These are phyloP conservation scores for Leptomonas pyrrhocoris DNA, from an alignment of 208 protist species.

Conservation along the genomic window DNA sequence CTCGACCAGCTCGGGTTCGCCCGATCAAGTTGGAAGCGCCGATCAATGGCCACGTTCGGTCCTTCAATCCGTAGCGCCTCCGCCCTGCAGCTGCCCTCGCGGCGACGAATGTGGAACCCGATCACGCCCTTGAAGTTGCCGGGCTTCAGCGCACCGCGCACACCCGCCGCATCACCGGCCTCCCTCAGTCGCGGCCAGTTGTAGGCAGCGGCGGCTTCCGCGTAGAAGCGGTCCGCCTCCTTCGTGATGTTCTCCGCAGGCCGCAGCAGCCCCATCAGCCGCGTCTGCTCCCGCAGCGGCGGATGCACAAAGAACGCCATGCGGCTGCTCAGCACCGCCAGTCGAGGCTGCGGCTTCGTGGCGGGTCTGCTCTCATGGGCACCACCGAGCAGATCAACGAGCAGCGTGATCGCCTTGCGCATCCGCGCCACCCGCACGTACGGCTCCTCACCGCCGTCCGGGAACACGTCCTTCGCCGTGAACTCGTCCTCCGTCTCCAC, in stretches of 20 bases:
- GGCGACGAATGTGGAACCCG: constrained; percentile 10
- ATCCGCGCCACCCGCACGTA: constrained; percentile 1
- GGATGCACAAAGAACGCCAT: constrained; percentile 14
- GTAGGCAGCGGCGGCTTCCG: neutral
- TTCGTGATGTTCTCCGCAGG: neutral
- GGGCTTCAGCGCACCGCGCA: neutral
- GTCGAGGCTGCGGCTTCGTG: constrained; percentile 1
- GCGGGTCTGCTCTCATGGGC: neutral
- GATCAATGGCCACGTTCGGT: neutral
- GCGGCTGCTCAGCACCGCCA: constrained; percentile 9
- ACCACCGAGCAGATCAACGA: neutral
- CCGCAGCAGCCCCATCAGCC: constrained; percentile 22
- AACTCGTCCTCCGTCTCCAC: neutral
- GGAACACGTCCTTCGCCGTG: constrained; percentile 1
- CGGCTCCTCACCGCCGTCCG: neutral
- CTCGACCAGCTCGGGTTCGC: constrained; percentile 3
- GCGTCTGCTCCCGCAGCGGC: constrained; percentile 15
- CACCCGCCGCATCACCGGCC: neutral
- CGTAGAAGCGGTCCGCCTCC: constrained; percentile 18
- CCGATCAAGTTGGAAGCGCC: neutral
- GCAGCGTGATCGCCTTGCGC: neutral
- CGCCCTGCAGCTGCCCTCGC: constrained; percentile 3
- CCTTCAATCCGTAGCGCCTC: neutral
- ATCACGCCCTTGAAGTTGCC: neutral
- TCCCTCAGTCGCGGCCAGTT: neutral